Evolutionary conservation across 1,139 yeast species (phyloP).

Genomic region (Magnusiomyces ingens): DNA sequence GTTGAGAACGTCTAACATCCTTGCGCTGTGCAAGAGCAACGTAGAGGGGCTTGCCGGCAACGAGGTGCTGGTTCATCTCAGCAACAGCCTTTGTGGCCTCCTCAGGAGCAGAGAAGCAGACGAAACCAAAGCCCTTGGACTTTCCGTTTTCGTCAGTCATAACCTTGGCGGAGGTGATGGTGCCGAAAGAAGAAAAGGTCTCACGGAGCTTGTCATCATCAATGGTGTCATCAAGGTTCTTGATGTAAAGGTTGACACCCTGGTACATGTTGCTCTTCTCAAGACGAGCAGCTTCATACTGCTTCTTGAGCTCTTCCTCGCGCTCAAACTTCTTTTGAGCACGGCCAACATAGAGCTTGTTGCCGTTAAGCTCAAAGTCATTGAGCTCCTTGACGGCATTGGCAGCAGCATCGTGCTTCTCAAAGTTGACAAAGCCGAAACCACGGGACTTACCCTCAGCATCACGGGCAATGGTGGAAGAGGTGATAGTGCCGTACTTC

Average conservation of each 20-base stretch:
- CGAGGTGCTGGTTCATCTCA: conserved; percentile 98
- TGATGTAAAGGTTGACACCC: conserved; percentile 94
- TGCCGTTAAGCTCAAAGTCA: conserved; percentile 79
- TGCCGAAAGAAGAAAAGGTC: conserved; percentile 89
- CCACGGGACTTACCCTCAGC: conserved; percentile 89
- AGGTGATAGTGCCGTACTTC: conserved; percentile 75
- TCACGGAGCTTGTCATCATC: conserved; percentile 89
- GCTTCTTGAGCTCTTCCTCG: conserved; percentile 91
- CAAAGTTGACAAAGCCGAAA: conserved; percentile 92
- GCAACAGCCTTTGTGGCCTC: conserved; percentile 98
- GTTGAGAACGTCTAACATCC: conserved; percentile 95
- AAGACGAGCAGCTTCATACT: conserved; percentile 86
- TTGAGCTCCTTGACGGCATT: conserved; percentile 90
- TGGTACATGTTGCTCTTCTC: conserved; percentile 93
- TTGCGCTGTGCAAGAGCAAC: conserved; percentile 99
- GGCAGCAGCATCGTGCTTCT: conserved; percentile 78
- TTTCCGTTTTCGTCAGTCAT: conserved; percentile 94
- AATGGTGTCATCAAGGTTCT: conserved; percentile 90
- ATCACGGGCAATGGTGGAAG: conserved; percentile 76
- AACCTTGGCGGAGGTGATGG: conserved; percentile 93
- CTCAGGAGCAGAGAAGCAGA: conserved; percentile 95
- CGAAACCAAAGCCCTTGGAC: conserved; percentile 89
- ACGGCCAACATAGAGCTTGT: conserved; percentile 90
- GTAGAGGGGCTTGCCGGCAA: conserved; percentile 92
- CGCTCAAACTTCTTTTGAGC: conserved; percentile 99